Evolutionary conservation across 352 stramenopile species (phyloP).

Genomic region (Elongisporangium senticosum): DNA sequence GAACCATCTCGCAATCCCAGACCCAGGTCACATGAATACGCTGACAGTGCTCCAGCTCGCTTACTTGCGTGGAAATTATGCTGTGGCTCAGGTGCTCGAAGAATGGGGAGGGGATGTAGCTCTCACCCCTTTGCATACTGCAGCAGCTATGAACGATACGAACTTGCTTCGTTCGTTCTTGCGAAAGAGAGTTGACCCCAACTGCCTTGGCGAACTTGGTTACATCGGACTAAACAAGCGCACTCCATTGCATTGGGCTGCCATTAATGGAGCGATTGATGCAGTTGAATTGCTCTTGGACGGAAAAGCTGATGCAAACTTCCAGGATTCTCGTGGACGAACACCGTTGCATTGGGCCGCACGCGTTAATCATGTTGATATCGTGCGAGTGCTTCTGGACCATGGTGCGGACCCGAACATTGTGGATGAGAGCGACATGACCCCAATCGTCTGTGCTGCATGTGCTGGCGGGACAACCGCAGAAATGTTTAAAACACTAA

Average conservation of each 20-base stretch:
- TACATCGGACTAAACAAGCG: constrained; percentile 81
- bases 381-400: constrained; percentile 48
- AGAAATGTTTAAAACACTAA: constrained; percentile 74
- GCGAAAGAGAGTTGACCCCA: constrained; percentile 65
- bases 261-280: constrained; percentile 56
- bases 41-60: constrained; percentile 78
- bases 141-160: constrained; percentile 68
- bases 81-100: constrained; percentile 70
- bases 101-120: constrained; percentile 80
- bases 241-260: constrained; percentile 74
- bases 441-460: constrained; percentile 64
- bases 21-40: constrained; percentile 82
- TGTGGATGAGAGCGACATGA: constrained; percentile 73
- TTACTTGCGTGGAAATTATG: constrained; percentile 77
- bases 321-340: constrained; percentile 56
- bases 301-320: constrained; percentile 56
- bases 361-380: constrained; percentile 63
- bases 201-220: constrained; percentile 71
- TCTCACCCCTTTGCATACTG: constrained; percentile 70
- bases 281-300: constrained; percentile 55
- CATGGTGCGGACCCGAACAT: constrained; percentile 62
- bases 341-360: constrained; percentile 76
- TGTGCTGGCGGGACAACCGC: constrained; percentile 57
- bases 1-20: constrained; percentile 75
- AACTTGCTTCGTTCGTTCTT: constrained; percentile 49